phyloP scores from a whole-genome alignment of 148 eudicot species.

The Rhododendron williamsianum region DNA sequence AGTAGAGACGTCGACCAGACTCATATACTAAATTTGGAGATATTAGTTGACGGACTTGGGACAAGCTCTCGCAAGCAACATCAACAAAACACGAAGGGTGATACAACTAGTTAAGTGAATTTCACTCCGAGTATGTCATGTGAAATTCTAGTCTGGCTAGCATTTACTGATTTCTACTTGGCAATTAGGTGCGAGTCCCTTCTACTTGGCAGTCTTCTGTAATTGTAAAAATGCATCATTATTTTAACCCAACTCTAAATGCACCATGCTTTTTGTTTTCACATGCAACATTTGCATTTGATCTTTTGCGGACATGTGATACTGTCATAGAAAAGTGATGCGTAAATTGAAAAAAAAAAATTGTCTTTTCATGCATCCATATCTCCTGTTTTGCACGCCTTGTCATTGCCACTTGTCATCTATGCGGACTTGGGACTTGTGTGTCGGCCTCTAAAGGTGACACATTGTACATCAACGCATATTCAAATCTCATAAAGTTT shows the following conservation, averaged over 20 bases:
- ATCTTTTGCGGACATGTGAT: not conserved
- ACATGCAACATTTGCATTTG: not conserved
- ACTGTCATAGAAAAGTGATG: not conserved
- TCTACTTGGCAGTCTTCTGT: not conserved
- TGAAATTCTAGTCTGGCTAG: not conserved
- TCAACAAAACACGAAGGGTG: not conserved
- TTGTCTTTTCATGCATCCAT: not conserved
- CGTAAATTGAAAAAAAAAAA: not conserved
- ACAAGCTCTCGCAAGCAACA: not conserved
- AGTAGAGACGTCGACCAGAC: not conserved
- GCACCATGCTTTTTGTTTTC: not conserved
- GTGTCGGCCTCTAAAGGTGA: not conserved
- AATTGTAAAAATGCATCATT: not conserved
- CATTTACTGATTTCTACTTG: not conserved
- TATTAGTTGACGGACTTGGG: not conserved
- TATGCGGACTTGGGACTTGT: not conserved
- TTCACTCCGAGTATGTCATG: not conserved
- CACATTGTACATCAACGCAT: not conserved
- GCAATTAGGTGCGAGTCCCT: not conserved
- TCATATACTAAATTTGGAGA: not conserved
- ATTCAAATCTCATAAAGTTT: not conserved
- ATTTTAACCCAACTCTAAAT: not conserved
- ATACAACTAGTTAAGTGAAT: not conserved
- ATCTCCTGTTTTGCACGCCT: not conserved
- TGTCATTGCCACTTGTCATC: not conserved